Percentiles rank a stretch among this genome's conserved stretches.
These are phyloP conservation scores for Erysiphe pulchra DNA, from an alignment of 2,329 filamentous ascomycete genomes.

Conservation along the genomic window DNA sequence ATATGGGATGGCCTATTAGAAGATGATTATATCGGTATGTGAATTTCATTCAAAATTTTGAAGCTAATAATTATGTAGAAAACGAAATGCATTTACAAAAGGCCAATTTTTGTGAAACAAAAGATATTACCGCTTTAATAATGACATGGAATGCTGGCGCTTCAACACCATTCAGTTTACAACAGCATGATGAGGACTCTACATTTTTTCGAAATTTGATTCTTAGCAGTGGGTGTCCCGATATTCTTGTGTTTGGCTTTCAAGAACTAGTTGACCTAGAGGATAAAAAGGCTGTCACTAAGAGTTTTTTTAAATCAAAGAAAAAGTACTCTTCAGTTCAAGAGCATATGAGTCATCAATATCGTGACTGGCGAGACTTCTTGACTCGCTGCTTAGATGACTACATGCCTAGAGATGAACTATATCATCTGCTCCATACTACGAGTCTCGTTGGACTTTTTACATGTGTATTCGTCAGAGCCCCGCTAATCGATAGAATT, in stretches of 20 bases:
- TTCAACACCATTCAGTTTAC: constrained; percentile 64
- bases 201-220: constrained; percentile 63
- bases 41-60: constrained; percentile 4
- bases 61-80: constrained; percentile 23
- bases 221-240: constrained; percentile 49
- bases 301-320: constrained; percentile 75
- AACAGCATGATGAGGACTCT: constrained; percentile 41
- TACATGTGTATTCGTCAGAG: constrained; percentile 83
- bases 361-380: constrained; percentile 88
- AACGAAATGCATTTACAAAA: constrained; percentile 66
- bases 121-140: constrained; percentile 53
- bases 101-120: constrained; percentile 60
- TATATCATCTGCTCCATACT: constrained; percentile 71
- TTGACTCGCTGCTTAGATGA: constrained; percentile 62
- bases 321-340: constrained; percentile 56
- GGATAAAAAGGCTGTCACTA: constrained; percentile 93
- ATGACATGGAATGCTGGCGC: constrained; percentile 96
- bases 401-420: constrained; percentile 46
- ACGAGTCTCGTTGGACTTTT: constrained; percentile 83
- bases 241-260: constrained; percentile 87
- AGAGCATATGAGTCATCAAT: constrained; percentile 90
- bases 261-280: constrained; percentile 96
- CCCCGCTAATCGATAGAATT: constrained; percentile 49
- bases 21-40: constrained; percentile 63
- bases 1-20: constrained; percentile 83